Conservation (phyloP, 2,329 filamentous ascomycete species). For the Thielaviopsis cerberus region DNA sequence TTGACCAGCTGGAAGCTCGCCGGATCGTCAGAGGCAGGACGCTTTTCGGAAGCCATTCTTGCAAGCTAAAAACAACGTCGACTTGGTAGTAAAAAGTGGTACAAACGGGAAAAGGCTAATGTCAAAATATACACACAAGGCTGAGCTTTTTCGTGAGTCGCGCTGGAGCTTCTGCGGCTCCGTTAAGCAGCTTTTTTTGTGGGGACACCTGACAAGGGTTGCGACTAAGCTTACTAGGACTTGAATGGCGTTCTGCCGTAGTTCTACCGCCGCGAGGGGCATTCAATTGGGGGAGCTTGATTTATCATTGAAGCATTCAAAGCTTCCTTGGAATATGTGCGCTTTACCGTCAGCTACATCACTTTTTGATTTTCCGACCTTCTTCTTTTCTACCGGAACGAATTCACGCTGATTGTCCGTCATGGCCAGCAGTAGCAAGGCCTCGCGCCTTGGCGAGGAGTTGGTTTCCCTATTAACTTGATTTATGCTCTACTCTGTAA, state of each 20-base stretch:
- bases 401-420: neutral
- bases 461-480: slow-evolving; percentile 21
- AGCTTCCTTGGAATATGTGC: neutral
- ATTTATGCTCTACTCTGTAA: neutral
- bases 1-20: slow-evolving; percentile 71
- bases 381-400: neutral
- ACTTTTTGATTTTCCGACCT: neutral
- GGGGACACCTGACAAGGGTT: neutral
- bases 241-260: neutral
- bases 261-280: neutral
- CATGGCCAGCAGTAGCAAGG: slow-evolving; percentile 44
- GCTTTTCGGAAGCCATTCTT: slow-evolving; percentile 79
- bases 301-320: neutral
- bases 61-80: neutral
- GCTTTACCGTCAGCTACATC: neutral
- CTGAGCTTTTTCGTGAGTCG: slow-evolving; percentile 7
- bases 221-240: neutral
- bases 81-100: neutral
- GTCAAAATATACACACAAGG: slow-evolving; percentile 7
- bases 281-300: neutral
- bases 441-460: slow-evolving; percentile 44
- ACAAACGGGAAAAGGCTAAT: slow-evolving; percentile 2
- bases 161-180: slow-evolving; percentile 1
- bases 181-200: slow-evolving; percentile 8
- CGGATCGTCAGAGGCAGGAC: slow-evolving; percentile 72